phyloP scores from a whole-genome alignment of 805 yeast species.

The Myxozyma nipponensis region DNA sequence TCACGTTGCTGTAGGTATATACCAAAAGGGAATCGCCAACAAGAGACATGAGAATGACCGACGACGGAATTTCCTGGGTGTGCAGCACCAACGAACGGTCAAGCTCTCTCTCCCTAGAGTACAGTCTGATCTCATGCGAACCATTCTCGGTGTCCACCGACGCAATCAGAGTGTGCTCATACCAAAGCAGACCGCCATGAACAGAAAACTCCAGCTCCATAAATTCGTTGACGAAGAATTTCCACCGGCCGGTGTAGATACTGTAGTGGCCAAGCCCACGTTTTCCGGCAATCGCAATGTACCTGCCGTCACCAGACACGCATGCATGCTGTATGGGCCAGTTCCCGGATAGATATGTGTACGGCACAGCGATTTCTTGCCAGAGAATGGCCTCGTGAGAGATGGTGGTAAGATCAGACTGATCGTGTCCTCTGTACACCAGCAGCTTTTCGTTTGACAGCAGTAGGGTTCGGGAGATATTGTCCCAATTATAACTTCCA shows the following conservation, averaged over 20 bases:
- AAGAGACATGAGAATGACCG: constrained; percentile 35
- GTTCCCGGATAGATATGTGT: constrained; percentile 44
- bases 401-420: constrained; percentile 41
- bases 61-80: constrained; percentile 33
- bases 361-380: constrained; percentile 47
- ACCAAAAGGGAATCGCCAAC: constrained; percentile 36
- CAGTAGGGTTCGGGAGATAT: constrained; percentile 45
- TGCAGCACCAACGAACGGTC: constrained; percentile 36
- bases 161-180: constrained; percentile 38
- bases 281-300: constrained; percentile 50
- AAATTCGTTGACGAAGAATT: constrained; percentile 40
- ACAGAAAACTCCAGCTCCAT: constrained; percentile 38
- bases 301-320: constrained; percentile 48
- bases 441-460: constrained; percentile 41
- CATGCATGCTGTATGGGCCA: constrained; percentile 43
- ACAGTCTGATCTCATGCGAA: constrained; percentile 35
- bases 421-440: constrained; percentile 48
- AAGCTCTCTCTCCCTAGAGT: constrained; percentile 38
- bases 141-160: constrained; percentile 33
- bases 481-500: constrained; percentile 28
- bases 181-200: constrained; percentile 42
- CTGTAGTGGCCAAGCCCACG: constrained; percentile 46
- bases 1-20: constrained; percentile 35
- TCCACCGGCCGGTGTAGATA: constrained; percentile 46
- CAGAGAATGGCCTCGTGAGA: constrained; percentile 46